A percentile compares a stretch with the other conserved stretches of the same genome.
phyloP scores from a whole-genome alignment of 257 asterid species.

The Petunia axillaris region DNA sequence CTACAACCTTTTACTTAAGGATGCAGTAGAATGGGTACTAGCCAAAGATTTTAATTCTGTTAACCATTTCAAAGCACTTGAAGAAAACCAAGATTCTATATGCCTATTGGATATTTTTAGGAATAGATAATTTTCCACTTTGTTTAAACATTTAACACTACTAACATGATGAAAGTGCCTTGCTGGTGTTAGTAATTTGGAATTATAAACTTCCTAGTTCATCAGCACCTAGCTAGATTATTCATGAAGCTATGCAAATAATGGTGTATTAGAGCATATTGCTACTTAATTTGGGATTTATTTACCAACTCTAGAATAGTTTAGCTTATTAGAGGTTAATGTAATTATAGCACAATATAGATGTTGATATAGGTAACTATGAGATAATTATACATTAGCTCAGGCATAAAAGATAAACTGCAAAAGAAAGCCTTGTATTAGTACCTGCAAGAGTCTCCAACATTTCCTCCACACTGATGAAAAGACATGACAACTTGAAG shows the following conservation, averaged over 20 bases:
- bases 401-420: neutral
- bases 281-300: neutral
- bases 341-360: neutral
- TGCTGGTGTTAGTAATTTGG: neutral
- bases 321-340: neutral
- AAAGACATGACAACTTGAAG: slow-evolving; percentile 93
- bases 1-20: neutral
- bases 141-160: neutral
- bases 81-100: neutral
- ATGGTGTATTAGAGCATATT: neutral
- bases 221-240: neutral
- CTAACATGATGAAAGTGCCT: neutral
- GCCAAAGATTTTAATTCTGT: neutral
- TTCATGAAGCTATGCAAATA: neutral
- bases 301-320: neutral
- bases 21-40: neutral
- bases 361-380: neutral
- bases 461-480: slow-evolving; percentile 96
- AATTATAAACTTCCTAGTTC: neutral
- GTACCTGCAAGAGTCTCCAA: slow-evolving; percentile 94
- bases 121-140: neutral
- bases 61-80: neutral
- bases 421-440: neutral
- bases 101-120: neutral
- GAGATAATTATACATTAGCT: neutral